These are phyloP conservation scores for Taphrina confusa DNA, from an alignment of 1,139 yeast genomes.

Conservation along the genomic window DNA sequence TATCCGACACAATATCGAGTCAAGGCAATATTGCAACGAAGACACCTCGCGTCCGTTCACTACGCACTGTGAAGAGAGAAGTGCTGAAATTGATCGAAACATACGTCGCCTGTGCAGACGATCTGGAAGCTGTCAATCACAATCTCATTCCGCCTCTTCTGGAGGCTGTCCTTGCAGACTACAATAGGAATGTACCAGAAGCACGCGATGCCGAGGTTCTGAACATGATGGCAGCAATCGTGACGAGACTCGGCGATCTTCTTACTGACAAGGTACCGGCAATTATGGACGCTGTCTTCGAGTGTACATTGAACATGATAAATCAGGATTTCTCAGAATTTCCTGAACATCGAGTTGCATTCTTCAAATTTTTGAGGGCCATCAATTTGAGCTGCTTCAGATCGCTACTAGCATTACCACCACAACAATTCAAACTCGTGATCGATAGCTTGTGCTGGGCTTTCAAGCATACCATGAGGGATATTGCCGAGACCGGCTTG, in stretches of 20 bases:
- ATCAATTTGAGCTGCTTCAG: slow-evolving; percentile 82
- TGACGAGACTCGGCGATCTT: slow-evolving; percentile 72
- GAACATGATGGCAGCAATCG: slow-evolving; percentile 90
- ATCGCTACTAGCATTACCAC: slow-evolving; percentile 84
- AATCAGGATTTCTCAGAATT: slow-evolving; percentile 92
- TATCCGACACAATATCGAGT: slow-evolving; percentile 72
- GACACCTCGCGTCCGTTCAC: slow-evolving; percentile 91
- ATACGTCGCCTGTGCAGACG: slow-evolving; percentile 82
- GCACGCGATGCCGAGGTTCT: slow-evolving; percentile 98
- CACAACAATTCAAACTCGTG: slow-evolving; percentile 85
- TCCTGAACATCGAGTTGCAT: slow-evolving; percentile 97
- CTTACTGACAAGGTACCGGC: slow-evolving; percentile 88
- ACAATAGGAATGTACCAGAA: slow-evolving; percentile 84
- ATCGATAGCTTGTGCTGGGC: slow-evolving; percentile 98
- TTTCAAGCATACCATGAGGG: slow-evolving; percentile 88
- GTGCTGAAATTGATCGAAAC: slow-evolving; percentile 85
- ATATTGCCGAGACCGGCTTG: slow-evolving; percentile 46
- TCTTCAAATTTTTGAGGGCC: slow-evolving; percentile 82
- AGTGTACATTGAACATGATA: slow-evolving; percentile 92
- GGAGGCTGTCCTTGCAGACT: slow-evolving; percentile 85
- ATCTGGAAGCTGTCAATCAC: slow-evolving; percentile 79
- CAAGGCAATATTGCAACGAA: slow-evolving; percentile 86
- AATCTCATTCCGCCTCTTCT: slow-evolving; percentile 83
- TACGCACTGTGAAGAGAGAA: slow-evolving; percentile 95
- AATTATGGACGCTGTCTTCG: slow-evolving; percentile 87